Base-by-base conservation (phyloP, 148 eudicot species). In the Amaranthus palmeri region DNA sequence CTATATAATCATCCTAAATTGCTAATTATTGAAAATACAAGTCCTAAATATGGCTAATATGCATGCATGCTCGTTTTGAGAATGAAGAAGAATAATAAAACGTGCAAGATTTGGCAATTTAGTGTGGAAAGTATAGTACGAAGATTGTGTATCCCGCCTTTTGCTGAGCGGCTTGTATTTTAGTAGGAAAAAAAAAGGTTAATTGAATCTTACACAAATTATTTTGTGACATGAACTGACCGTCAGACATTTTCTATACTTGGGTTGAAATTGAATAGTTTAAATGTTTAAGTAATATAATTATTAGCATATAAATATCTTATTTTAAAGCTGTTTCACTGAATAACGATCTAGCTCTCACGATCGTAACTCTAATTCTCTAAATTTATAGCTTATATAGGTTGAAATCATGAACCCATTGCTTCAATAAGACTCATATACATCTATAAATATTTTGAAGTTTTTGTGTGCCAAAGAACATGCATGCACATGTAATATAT, bases 391-490 rank as follows among this genome's bases (percentile, higher is more conserved):
- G 2, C 36, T 25, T 25, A 25, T 25, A 25, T 25, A 56, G 2
- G 13, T 42, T 7, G 53, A 8, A 8, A 61, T 46, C 15, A 46
- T 17, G 36, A 66, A 49, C 12, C 10, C 66, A 56, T 65, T 65
- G 75, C 72, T 71, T 77, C 67, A 72, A 25, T 2, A 25, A 72
- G 76, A 58, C 67, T 17, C 73, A 78, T 53, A 44, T 44, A 77
- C 14, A 18, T 50, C 8, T 51, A 69, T 42, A 36, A 12, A 47
- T 45, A 12, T 9, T 68, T 59, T 9, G 3, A 65, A 73, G 55
- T 55, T 57, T 47, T 78, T 53, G 36, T 4, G 81, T 43, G 73
- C 73, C 70, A 6, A 61, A 78, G 81, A 78, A 78, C 74, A 73
- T 78, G 81, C 73, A 69, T 61, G 70, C 77, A 78, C 77, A 78